Evolutionary conservation across 805 yeast species (phyloP).

Genomic region (Zygotorulaspora danielsina): DNA sequence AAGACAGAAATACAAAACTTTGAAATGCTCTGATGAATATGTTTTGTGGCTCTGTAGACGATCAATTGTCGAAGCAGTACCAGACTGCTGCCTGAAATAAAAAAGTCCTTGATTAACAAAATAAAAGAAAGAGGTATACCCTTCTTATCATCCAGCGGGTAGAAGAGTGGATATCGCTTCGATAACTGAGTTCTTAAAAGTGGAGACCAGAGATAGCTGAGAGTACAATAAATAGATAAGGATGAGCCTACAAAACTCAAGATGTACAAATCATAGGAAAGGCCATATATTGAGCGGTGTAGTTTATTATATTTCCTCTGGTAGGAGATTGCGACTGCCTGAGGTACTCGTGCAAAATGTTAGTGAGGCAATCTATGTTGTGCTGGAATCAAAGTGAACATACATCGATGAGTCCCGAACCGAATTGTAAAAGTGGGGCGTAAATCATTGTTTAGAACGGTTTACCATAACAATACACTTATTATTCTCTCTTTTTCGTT

Average conservation of each 20-base stretch:
- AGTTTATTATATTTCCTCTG: conserved; percentile 28
- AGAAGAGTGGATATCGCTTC: conserved; percentile 37
- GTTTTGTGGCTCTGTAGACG: conserved; percentile 32
- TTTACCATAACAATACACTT: too few relatives aligned
- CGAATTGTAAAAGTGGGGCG: conserved; percentile 10
- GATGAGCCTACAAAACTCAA: conserved; percentile 17
- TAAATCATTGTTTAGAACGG: neutral
- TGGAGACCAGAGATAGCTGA: conserved; percentile 27
- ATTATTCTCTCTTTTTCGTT: too few relatives aligned
- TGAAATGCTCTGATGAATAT: conserved; percentile 39
- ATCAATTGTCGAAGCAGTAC: conserved; percentile 31
- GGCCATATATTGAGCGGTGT: conserved; percentile 37
- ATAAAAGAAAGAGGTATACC: conserved; percentile 25
- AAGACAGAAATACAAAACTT: conserved; percentile 10
- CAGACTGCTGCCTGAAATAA: conserved; percentile 11
- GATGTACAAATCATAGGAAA: conserved; percentile 36
- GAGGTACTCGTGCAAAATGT: neutral
- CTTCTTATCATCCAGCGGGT: conserved; percentile 10
- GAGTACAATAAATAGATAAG: conserved; percentile 22
- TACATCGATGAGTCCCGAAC: conserved; percentile 12
- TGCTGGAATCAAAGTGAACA: conserved; percentile 1
- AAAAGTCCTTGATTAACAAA: conserved; percentile 20
- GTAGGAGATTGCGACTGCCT: conserved; percentile 20
- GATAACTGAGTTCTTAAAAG: conserved; percentile 26
- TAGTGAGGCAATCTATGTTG: neutral